Base-by-base conservation (phyloP, 441 rosid species). In the Croton setiger region DNA sequence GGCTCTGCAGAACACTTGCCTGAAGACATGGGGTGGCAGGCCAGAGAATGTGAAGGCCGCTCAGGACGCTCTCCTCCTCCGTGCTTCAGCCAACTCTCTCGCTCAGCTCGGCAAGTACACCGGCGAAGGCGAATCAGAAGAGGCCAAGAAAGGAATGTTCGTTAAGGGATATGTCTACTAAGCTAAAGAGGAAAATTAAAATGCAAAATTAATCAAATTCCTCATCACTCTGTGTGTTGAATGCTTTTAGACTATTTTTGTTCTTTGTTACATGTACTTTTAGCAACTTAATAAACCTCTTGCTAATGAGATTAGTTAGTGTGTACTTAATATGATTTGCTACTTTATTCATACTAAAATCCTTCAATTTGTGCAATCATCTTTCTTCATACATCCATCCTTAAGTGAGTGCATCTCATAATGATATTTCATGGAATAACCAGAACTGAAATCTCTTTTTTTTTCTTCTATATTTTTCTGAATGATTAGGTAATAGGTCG, bases 31-130 rank as follows among this genome's bases (percentile, higher is more conserved):
- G 96, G 93, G 84, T 74, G 97, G 98, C 73, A 81, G 84, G 64
- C 87, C 88, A 0, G 93, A 93, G 88, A 91, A 88, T 56, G 96
- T 89, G 61, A 80, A 87, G 77, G 92, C 86, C 0, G 98, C 98
- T 77, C 96, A 93, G 76, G 90, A 86, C 4, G 0, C 77, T 3
- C 85, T 93, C 61, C 87, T 93, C 35, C 8, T 73, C 66, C 84
- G 96, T 35, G 98, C 98, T 76, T 83, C 79, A 57, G 88, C 97
- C 72, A 93, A 93, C 86, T 93, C 97, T 3, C 77, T 87, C 7
- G 97, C 96, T 73, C 97, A 89, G 96, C 95, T 88, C 2, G 97
- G 97, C 15, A 88, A 89, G 72, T 93, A 93, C 89, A 85, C 92
- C 0, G 91, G 93, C 0, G 94, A 91, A 70, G 95, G 95, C 43